phyloP scores from a whole-genome alignment of 169 alveolate genomes.

The Theileria parva region DNA sequence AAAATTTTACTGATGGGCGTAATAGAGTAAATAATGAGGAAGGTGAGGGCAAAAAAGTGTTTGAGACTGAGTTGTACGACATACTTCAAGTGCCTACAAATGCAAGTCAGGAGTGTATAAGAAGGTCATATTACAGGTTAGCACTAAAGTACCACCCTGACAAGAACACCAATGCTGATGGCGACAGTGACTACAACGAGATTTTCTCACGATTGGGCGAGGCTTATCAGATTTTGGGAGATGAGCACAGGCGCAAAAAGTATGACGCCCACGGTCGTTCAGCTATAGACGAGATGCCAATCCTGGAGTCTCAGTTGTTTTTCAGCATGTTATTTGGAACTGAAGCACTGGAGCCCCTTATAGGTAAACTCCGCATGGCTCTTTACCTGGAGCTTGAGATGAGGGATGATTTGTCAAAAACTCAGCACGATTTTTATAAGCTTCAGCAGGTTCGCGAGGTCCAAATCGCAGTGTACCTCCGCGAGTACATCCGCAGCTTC shows the following conservation, averaged over 20 bases:
- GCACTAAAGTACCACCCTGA: conserved; percentile 93
- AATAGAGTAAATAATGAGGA: conserved; percentile 12
- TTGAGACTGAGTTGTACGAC: conserved; percentile 81
- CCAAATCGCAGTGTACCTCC: conserved; percentile 78
- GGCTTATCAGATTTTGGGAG: conserved; percentile 94
- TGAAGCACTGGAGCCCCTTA: conserved; percentile 84
- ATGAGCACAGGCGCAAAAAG: conserved; percentile 87
- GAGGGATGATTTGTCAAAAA: conserved; percentile 31
- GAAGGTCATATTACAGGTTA: conserved; percentile 82
- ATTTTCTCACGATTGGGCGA: conserved; percentile 83
- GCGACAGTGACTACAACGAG: conserved; percentile 85
- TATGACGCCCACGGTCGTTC: conserved; percentile 90
- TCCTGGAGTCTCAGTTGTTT: conserved; percentile 82
- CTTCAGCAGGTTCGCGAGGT: conserved; percentile 83
- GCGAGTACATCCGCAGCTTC: conserved; percentile 76
- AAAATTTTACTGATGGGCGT: neutral
- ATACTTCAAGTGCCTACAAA: conserved; percentile 80
- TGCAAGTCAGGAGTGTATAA: conserved; percentile 78
- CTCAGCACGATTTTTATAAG: conserved; percentile 58
- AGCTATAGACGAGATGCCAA: conserved; percentile 88
- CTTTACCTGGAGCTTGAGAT: conserved; percentile 79
- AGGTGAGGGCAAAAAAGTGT: conserved; percentile 69
- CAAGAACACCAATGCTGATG: conserved; percentile 72
- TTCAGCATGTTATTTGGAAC: conserved; percentile 88
- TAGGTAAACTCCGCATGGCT: conserved; percentile 85